A percentile compares a stretch with the other conserved stretches of the same genome.
Conservation (phyloP, 1,284 basidiomycete genomes). For the Cutaneotrichosporon spelunceum region DNA sequence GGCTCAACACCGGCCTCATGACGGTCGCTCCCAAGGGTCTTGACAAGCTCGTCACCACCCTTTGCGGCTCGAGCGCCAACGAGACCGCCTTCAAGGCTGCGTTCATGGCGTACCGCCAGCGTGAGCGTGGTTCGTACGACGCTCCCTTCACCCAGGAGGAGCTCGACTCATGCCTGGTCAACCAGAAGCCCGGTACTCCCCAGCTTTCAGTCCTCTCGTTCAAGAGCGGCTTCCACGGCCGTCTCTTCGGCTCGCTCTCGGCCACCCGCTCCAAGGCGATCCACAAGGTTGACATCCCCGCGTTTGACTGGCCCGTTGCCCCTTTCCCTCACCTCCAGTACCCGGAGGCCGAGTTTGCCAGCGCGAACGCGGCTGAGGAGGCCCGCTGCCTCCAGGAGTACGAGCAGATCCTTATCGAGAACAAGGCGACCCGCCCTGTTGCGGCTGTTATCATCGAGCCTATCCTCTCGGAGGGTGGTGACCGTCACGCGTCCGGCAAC, state of each 20-base stretch:
- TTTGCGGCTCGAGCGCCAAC: constrained; percentile 50
- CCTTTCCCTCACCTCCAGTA: constrained; percentile 57
- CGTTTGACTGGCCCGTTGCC: constrained; percentile 58
- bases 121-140: constrained; percentile 33
- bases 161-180: constrained; percentile 56
- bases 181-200: constrained; percentile 56
- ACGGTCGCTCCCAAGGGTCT: constrained; percentile 56
- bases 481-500: constrained; percentile 56
- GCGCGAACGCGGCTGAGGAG: constrained; percentile 52
- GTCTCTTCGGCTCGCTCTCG: constrained; percentile 55
- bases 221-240: constrained; percentile 56
- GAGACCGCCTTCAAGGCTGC: constrained; percentile 59
- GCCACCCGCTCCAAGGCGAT: constrained; percentile 55
- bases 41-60: constrained; percentile 52
- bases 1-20: constrained; percentile 54
- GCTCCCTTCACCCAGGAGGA: constrained; percentile 42
- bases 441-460: constrained; percentile 60
- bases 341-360: constrained; percentile 52
- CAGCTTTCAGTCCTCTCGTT: constrained; percentile 56
- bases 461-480: constrained; percentile 58
- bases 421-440: constrained; percentile 53
- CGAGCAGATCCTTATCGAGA: constrained; percentile 41
- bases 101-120: constrained; percentile 52
- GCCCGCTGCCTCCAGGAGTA: constrained; percentile 42
- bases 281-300: constrained; percentile 59